Evolutionary conservation across 352 stramenopile species (phyloP).

Genomic region (Thraustochytrium striatum): DNA sequence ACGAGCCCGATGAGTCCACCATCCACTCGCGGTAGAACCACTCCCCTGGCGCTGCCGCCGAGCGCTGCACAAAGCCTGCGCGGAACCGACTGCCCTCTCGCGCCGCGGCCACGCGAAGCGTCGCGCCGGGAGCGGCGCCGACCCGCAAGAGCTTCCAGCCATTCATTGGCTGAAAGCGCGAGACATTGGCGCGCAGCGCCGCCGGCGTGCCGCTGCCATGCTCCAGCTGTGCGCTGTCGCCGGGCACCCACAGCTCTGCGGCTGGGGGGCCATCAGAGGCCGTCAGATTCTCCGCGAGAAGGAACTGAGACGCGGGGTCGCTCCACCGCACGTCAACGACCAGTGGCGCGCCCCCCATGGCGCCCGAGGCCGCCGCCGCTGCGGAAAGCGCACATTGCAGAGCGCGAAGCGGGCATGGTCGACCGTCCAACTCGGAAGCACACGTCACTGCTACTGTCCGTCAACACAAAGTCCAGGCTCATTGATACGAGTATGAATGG

Average conservation of each 20-base stretch:
- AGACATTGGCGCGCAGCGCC: not conserved
- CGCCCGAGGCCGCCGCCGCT: no score
- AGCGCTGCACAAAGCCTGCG: not conserved
- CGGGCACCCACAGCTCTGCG: not conserved
- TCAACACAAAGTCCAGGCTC: no score
- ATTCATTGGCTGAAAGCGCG: not conserved
- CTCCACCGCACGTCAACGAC: not conserved
- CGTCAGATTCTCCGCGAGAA: not conserved
- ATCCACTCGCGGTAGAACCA: slow-evolving; percentile 29
- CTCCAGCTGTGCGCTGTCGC: not conserved
- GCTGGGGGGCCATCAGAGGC: no score
- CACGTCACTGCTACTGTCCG: no score
- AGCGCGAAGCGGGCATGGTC: no score
- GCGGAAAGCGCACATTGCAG: not conserved
- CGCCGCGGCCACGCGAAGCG: not conserved
- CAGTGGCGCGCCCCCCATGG: no score
- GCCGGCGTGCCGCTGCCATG: not conserved
- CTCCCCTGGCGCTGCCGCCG: not conserved
- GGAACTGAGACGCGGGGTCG: not conserved
- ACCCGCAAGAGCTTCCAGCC: not conserved
- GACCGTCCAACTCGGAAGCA: no score
- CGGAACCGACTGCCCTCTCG: not conserved
- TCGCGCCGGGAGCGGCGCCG: no score
- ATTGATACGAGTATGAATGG: no score
- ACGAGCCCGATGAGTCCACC: slow-evolving; percentile 22